Percentiles rank a stretch among this genome's conserved stretches.
Evolutionary conservation across 805 yeast species (phyloP).

Genomic region (Kluyveromyces siamensis): DNA sequence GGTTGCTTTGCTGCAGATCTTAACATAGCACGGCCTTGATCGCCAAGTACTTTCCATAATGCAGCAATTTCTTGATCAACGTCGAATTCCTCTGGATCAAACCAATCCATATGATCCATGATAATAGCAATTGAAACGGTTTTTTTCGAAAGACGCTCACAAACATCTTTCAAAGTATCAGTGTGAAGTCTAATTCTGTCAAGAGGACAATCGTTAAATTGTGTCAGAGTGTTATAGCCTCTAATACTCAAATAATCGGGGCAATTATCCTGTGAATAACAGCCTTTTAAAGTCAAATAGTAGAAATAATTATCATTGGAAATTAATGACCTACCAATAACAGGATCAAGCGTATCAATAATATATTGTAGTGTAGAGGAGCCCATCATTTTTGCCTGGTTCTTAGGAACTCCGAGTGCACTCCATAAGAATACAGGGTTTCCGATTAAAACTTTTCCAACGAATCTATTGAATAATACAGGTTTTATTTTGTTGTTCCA

Average conservation of each 20-base stretch:
- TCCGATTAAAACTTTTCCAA: constrained; percentile 61
- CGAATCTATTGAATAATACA: constrained; percentile 58
- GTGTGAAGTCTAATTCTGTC: constrained; percentile 72
- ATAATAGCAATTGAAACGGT: constrained; percentile 70
- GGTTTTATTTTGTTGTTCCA: constrained; percentile 63
- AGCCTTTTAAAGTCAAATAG: constrained; percentile 56
- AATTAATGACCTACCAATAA: constrained; percentile 52
- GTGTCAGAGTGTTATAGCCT: constrained; percentile 44
- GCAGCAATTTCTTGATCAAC: constrained; percentile 61
- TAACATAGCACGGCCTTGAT: constrained; percentile 66
- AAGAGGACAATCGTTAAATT: constrained; percentile 39
- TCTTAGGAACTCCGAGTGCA: constrained; percentile 82
- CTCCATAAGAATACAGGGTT: constrained; percentile 83
- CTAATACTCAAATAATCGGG: constrained; percentile 63
- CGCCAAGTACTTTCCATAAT: constrained; percentile 49
- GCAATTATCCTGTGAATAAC: constrained; percentile 53
- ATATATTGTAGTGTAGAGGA: constrained; percentile 62
- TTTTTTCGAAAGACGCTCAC: constrained; percentile 50
- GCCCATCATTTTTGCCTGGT: constrained; percentile 77
- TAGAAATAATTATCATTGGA: constrained; percentile 72
- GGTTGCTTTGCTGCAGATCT: constrained; percentile 68
- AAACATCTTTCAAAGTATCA: constrained; percentile 68
- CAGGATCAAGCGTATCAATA: constrained; percentile 70
- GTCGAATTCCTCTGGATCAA: constrained; percentile 54
- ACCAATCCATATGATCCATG: constrained; percentile 94